phyloP scores from a whole-genome alignment of 345 rosid genomes.

The Rhizophora apiculata region DNA sequence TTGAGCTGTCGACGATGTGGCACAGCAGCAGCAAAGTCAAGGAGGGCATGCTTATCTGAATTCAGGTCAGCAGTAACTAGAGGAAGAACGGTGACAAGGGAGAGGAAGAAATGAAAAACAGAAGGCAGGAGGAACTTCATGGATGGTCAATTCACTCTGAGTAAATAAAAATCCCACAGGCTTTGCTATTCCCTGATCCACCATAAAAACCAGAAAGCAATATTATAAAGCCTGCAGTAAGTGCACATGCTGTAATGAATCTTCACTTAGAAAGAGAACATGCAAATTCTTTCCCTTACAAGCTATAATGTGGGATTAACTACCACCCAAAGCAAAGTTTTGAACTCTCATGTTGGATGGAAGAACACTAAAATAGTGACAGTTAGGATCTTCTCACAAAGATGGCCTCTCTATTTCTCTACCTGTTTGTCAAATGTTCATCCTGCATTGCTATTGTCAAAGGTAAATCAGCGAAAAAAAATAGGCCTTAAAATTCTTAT shows the following conservation, averaged over 20 bases:
- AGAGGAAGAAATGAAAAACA: conserved; percentile 28
- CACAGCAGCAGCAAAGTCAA: conserved; percentile 49
- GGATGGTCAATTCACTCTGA: conserved; percentile 19
- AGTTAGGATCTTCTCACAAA: background rate
- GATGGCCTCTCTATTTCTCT: background rate
- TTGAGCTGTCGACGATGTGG: conserved; percentile 60
- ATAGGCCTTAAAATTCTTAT: background rate
- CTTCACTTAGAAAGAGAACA: background rate
- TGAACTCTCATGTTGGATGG: background rate
- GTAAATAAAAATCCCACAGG: conserved; percentile 23
- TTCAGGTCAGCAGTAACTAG: conserved; percentile 48
- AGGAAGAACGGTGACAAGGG: conserved; percentile 27
- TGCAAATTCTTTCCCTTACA: background rate
- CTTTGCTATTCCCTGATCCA: conserved; percentile 39
- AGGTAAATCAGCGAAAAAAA: background rate
- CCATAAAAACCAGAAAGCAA: conserved; percentile 16
- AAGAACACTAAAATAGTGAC: background rate
- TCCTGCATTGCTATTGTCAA: background rate
- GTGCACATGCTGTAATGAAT: background rate
- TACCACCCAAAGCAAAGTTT: background rate
- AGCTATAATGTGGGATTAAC: background rate
- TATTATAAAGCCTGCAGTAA: conserved; percentile 13
- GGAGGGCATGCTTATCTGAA: conserved; percentile 69
- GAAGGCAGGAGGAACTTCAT: conserved; percentile 36
- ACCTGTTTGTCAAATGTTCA: background rate